Base-by-base conservation (phyloP, 1,284 basidiomycete genomes). In the Sporisorium exsertum region DNA sequence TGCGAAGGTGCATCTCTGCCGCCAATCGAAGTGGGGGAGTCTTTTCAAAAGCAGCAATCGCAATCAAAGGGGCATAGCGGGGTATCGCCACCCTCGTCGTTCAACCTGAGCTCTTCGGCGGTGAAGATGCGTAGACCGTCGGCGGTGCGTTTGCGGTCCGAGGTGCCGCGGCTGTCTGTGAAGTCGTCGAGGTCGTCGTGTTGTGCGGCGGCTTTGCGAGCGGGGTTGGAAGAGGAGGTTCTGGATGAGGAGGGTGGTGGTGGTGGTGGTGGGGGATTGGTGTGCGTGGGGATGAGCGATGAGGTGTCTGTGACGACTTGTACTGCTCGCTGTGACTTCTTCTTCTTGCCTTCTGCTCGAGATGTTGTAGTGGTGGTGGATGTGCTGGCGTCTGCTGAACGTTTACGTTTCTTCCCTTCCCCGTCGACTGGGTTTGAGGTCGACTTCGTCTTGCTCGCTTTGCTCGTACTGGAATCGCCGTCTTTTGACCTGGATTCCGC, bases 21-120 rank as follows among this genome's bases (percentile, higher is more conserved):
- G n/a, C n/a, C n/a, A n/a, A n/a, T n/a, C n/a, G n/a, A n/a, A n/a
- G n/a, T n/a, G n/a, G n/a, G n/a, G n/a, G n/a, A n/a, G n/a, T n/a
- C n/a, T 32, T 32, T 32, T 22, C 10, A 33, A 8, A 42, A 33
- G 9, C 73, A 76, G 51, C 73, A 76, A 20, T 71, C 24, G 24
- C 73, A 76, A 52, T 76, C 73, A 20, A 76, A 76, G 4, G 73
- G 73, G 40, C 73, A 76, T 5, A 58, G 26, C 0, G 40, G 40
- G 2, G 68, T 72, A 33, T 64, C 61, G 2, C 53, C 64, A 4
- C 72, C 72, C 5, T 71, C 20, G 9, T 51, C 57, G 5, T 58
- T 58, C 4, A 76, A 7, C 7, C 42, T 29, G 0, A 76, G 47
- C 18, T 76, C 73, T 20, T 43, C 40, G 3, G 27, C 47, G 2